These are phyloP conservation scores for Begonia loranthoides DNA, from an alignment of 306 rosid genomes.

Conservation along the genomic window DNA sequence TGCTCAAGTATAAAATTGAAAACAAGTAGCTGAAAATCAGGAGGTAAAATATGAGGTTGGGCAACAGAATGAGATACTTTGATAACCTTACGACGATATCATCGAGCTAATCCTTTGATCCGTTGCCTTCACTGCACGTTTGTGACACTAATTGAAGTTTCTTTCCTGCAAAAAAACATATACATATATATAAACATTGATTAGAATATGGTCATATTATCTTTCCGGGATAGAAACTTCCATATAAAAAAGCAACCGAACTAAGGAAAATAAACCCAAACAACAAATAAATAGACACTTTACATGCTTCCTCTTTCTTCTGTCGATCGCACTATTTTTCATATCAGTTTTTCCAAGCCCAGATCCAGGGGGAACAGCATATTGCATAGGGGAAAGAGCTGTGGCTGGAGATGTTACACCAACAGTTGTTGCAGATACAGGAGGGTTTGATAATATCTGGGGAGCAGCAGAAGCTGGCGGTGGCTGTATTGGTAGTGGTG, in stretches of 20 bases:
- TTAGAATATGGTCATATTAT: conserved; percentile 7
- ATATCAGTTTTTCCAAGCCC: conserved; percentile 46
- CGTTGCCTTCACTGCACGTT: too few relatives aligned
- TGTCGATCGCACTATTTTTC: conserved; percentile 59
- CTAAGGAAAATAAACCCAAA: neutral
- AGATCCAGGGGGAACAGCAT: conserved; percentile 49
- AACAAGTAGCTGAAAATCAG: too few relatives aligned
- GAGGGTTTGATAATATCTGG: conserved; percentile 27
- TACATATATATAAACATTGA: conserved; percentile 10
- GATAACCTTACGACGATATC: too few relatives aligned
- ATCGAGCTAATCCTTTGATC: too few relatives aligned
- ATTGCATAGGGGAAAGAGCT: conserved; percentile 68
- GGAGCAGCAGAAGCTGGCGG: conserved; percentile 44
- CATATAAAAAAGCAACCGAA: neutral
- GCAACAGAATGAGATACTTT: too few relatives aligned
- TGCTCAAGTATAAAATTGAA: too few relatives aligned
- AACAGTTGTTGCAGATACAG: too few relatives aligned
- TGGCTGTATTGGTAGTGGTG: conserved; percentile 38
- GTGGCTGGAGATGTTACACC: conserved; percentile 20
- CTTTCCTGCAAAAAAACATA: conserved; percentile 39
- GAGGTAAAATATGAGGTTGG: too few relatives aligned
- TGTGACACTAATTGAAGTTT: conserved; percentile 12
- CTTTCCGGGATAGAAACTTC: too few relatives aligned
- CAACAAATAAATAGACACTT: neutral
- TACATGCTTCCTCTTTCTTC: conserved; percentile 76